Base-by-base conservation (phyloP, 2,329 filamentous ascomycete species). In the Metarhizium anisopliae region DNA sequence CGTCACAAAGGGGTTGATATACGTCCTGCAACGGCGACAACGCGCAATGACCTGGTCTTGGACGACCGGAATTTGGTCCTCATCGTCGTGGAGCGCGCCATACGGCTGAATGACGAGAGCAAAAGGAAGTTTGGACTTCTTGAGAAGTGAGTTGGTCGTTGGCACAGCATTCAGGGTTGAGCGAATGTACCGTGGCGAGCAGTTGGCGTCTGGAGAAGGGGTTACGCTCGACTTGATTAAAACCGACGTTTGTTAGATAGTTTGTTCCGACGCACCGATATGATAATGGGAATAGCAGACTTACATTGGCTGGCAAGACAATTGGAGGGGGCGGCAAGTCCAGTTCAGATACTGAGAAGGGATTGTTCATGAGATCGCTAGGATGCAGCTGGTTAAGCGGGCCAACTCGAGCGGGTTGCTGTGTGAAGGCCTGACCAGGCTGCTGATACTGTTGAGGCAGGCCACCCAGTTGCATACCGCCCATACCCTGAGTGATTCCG, bases 21-120 rank as follows among this genome's bases (percentile, higher is more conserved):
- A 97, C 55, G 93, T 94, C 64, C 94, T 82, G 74, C 94, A 99
- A 73, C 94, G 86, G 71, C 94, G 84, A 78, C 94, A 99, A 67
- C 94, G 86, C 56, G 93, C 95, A 69, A 99, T 99, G 61, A 97
- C 89, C 74, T 97, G 94, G 70, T 99, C 94, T 67, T 95, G 89
- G 32, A 97, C 89, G 51, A 99, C 84, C 6, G 93, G 94, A 2
- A 99, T 85, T 29, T 85, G 82, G 64, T 97, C 94, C 71, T 97
- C 93, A 20, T 89, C 82, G 70, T 99, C 94, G 69, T 96, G 93
- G 35, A 99, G 84, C 30, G 92, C 85, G 43, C 86, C 90, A 67
- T 97, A 99, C 14, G 94, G 94, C 72, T 97, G 93, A 62, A 99
- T 96, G 60, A 97, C 86, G 42, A 99, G 85, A 45, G 93, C 92